phyloP scores from a whole-genome alignment of 208 protist genomes.

The Giardia duodenalis region DNA sequence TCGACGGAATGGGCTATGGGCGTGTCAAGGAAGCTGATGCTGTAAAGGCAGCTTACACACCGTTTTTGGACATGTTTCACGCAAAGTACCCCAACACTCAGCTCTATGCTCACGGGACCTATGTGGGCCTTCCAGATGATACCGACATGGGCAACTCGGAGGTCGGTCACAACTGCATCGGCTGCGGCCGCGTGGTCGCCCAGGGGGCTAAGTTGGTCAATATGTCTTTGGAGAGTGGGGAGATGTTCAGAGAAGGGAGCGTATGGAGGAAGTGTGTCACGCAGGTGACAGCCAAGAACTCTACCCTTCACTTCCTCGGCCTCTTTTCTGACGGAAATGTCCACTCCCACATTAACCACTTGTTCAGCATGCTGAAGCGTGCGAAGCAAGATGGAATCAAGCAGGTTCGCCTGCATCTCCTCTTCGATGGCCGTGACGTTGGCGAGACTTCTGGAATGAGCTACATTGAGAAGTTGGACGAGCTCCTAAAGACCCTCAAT shows the following conservation, averaged over 20 bases:
- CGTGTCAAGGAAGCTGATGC: slow-evolving; percentile 65
- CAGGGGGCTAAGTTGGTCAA: slow-evolving; percentile 79
- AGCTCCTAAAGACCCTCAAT: slow-evolving; percentile 56
- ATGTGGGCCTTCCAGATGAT: slow-evolving; percentile 70
- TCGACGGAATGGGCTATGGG: slow-evolving; percentile 67
- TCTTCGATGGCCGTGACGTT: slow-evolving; percentile 78
- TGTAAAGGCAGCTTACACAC: slow-evolving; percentile 65
- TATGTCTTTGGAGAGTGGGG: slow-evolving; percentile 58
- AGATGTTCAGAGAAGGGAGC: slow-evolving; percentile 60
- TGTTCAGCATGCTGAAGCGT: slow-evolving; percentile 63
- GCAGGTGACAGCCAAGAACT: slow-evolving; percentile 57
- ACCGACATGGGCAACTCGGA: slow-evolving; percentile 82
- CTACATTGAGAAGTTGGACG: slow-evolving; percentile 69
- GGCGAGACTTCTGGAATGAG: slow-evolving; percentile 64
- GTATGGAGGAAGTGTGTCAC: slow-evolving; percentile 64
- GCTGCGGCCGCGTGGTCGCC: slow-evolving; percentile 65
- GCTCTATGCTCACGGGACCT: slow-evolving; percentile 68
- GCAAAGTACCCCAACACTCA: slow-evolving; percentile 56
- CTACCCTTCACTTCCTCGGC: slow-evolving; percentile 69
- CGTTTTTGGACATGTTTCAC: slow-evolving; percentile 57
- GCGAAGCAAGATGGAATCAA: slow-evolving; percentile 57
- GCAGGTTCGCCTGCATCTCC: slow-evolving; percentile 66
- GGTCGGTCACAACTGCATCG: slow-evolving; percentile 78
- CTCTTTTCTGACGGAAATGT: slow-evolving; percentile 74
- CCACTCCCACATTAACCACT: slow-evolving; percentile 69